Evolutionary conservation across 768 basidiomycete species (phyloP).

Genomic region (Leccinellum rugosiceps): DNA sequence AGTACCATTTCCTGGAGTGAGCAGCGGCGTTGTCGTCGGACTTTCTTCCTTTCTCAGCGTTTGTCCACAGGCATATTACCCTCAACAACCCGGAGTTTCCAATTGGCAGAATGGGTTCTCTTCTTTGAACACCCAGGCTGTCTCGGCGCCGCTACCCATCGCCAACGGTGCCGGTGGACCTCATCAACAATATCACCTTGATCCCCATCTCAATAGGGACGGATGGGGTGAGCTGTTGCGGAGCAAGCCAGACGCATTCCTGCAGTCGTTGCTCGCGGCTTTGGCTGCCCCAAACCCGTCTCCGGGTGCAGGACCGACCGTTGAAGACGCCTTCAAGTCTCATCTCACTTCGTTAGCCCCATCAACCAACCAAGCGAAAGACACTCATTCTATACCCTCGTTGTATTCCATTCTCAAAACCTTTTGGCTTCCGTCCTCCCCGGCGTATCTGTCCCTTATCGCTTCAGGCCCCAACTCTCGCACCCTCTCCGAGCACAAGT

Average conservation of each 20-base stretch:
- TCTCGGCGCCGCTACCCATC: conserved; percentile 35
- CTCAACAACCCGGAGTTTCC: conserved; percentile 31
- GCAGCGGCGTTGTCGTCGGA: neutral
- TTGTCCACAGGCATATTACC: conserved; percentile 28
- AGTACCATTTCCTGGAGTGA: conserved; percentile 31
- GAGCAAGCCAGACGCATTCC: conserved; percentile 54
- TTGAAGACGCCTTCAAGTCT: conserved; percentile 77
- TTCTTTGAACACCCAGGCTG: conserved; percentile 22
- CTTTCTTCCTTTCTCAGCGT: conserved; percentile 1
- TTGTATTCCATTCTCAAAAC: conserved; percentile 78
- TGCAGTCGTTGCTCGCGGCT: conserved; percentile 53
- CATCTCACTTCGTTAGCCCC: conserved; percentile 66
- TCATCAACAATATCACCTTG: conserved; percentile 36
- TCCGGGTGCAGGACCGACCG: conserved; percentile 56
- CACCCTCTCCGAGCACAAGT: conserved; percentile 69
- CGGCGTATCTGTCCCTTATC: conserved; percentile 72
- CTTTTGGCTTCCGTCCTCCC: conserved; percentile 80
- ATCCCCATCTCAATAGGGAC: conserved; percentile 52
- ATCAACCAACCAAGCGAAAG: conserved; percentile 39
- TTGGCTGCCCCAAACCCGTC: conserved; percentile 63
- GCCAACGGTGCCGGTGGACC: conserved; percentile 23
- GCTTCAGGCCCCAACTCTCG: conserved; percentile 66
- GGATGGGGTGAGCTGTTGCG: conserved; percentile 65
- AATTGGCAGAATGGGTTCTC: conserved; percentile 30
- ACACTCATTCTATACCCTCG: conserved; percentile 56